phyloP scores from a whole-genome alignment of 2,329 filamentous ascomycete genomes.

The Chrysoporthe cubensis region DNA sequence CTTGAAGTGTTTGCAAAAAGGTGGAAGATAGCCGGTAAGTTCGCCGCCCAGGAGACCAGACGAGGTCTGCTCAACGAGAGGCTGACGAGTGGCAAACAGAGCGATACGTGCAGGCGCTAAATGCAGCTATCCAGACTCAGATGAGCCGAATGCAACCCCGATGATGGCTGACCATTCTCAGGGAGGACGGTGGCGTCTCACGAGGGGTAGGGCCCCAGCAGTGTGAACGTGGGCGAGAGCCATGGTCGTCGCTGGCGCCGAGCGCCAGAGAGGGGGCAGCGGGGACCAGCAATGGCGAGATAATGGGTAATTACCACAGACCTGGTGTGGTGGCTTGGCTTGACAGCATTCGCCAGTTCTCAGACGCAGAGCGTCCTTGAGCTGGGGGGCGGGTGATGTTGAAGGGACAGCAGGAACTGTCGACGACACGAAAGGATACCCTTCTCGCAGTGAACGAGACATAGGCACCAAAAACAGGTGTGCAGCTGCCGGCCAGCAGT shows the following conservation, averaged over 20 bases:
- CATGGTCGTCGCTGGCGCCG: neutral
- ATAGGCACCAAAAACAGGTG: neutral
- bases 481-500: neutral
- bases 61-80: neutral
- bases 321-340: neutral
- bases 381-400: neutral
- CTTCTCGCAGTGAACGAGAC: neutral
- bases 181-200: neutral
- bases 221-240: neutral
- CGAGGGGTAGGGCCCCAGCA: neutral
- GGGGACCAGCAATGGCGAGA: neutral
- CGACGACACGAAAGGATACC: neutral
- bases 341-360: neutral
- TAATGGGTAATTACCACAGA: conserved; percentile 5
- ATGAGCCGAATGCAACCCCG: conserved; percentile 17
- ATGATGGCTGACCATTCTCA: conserved; percentile 5
- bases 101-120: conserved; percentile 26
- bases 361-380: conserved; percentile 4
- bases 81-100: conserved; percentile 10
- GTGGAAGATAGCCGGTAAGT: conserved; percentile 38
- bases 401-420: conserved; percentile 4
- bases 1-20: conserved; percentile 32
- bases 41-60: neutral
- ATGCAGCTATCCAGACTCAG: conserved; percentile 22
- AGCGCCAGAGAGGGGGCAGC: neutral